Evolutionary conservation across 2,329 filamentous ascomycete genomes (phyloP).

Genomic region (Neospermospora avenae): DNA sequence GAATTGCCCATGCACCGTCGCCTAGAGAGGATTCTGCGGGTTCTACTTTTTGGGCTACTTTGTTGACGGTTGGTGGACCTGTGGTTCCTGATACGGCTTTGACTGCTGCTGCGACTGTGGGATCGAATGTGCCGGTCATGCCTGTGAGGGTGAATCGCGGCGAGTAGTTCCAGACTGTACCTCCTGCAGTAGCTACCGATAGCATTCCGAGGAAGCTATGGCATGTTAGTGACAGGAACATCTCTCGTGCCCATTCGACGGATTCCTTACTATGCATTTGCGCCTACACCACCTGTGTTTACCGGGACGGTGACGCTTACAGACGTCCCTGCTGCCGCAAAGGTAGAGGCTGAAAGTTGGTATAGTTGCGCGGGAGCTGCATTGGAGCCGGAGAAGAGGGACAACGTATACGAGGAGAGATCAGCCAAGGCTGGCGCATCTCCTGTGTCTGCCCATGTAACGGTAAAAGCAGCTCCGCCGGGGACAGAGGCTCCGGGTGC

Average conservation of each 20-base stretch:
- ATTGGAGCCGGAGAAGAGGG: constrained; percentile 60
- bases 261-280: constrained; percentile 35
- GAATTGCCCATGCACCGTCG: constrained; percentile 28
- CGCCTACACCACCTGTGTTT: constrained; percentile 25
- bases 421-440: constrained; percentile 46
- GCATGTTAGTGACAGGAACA: constrained; percentile 7
- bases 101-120: constrained; percentile 38
- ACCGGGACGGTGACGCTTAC: constrained; percentile 30
- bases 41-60: constrained; percentile 15
- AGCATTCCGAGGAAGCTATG: constrained; percentile 57
- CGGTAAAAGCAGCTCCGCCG: constrained; percentile 47
- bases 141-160: constrained; percentile 59
- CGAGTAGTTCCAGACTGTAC: constrained; percentile 57
- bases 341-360: constrained; percentile 37
- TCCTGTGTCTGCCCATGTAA: constrained; percentile 56
- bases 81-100: constrained; percentile 37
- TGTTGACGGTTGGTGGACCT: constrained; percentile 34
- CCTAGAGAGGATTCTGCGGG: constrained; percentile 8
- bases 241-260: neutral
- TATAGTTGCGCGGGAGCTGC: constrained; percentile 44
- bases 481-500: constrained; percentile 47
- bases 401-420: constrained; percentile 53
- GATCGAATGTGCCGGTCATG: constrained; percentile 59
- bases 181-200: constrained; percentile 50
- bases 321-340: constrained; percentile 22